Base-by-base conservation (phyloP, 2,329 filamentous ascomycete species). In the Rhytidhysteron rufulum region DNA sequence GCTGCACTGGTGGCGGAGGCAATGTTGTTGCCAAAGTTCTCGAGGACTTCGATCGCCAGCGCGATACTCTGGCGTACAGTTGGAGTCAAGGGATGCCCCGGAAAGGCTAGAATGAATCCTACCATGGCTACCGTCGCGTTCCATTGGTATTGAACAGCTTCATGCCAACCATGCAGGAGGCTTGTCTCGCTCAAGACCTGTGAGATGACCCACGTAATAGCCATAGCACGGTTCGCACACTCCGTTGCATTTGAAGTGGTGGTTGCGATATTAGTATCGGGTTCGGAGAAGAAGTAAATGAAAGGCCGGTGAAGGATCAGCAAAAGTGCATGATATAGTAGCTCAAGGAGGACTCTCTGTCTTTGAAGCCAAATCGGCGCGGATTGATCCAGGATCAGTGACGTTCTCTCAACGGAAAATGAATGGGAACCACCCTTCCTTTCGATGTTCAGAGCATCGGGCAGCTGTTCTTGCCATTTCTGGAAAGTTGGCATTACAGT, bases 111-210 rank as follows among this genome's bases (percentile, higher is more conserved):
- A 2, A 68, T 47, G 43, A 67, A 73, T 4, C 68, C 70, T 6
- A 71, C 41, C 2, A 71, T 52, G 3, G 65, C 60, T 15, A 72
- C 45, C 1, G 65, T 53, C 1, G 68, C 65, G 41, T 70, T 66
- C 66, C 68, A 71, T 44, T 71, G 68, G 57, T 65, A 72, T 19
- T 69, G 65, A 37, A 69, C 71, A 1, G 59, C 54, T 37, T 68
- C 62, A 42, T 66, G 57, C 58, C 58, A 68, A 7, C 67, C 66
- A 15, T 43, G 34, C 9, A 57, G 44, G 13, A 48, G 25, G 10
- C 42, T 31, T 0, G 47, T 43, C 31, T 50, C 40, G 8, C 34
- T 39, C 8, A 50, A 31, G 0, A 50, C 31, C 37, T 58, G 55
- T 21, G 55, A 34, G 10, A 54, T 39, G 8, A 55, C 53, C 24